Evolutionary conservation across 2,329 filamentous ascomycete genomes (phyloP).

Genomic region (Botrytis fragariae): DNA sequence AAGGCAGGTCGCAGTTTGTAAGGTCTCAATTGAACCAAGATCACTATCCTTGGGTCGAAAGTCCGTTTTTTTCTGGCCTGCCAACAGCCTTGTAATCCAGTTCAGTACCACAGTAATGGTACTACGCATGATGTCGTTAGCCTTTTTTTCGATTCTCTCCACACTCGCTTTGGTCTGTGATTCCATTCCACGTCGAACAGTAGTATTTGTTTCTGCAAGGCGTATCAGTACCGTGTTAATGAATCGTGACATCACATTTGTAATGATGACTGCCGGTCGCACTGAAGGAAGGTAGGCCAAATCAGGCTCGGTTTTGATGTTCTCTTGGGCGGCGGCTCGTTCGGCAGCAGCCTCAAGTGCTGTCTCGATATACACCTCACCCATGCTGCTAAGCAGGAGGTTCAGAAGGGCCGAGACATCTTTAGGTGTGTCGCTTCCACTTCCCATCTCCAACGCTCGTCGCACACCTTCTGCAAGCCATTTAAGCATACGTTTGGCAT

Average conservation of each 20-base stretch:
- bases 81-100: slow-evolving; percentile 62
- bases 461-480: slow-evolving; percentile 96
- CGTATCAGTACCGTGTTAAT: slow-evolving; percentile 88
- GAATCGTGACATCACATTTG: slow-evolving; percentile 90
- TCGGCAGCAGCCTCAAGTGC: slow-evolving; percentile 69
- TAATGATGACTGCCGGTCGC: slow-evolving; percentile 79
- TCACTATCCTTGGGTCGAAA: slow-evolving; percentile 67
- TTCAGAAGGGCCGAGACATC: slow-evolving; percentile 84
- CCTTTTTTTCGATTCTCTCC: slow-evolving; percentile 64
- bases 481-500: slow-evolving; percentile 95
- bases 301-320: slow-evolving; percentile 79
- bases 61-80: slow-evolving; percentile 67
- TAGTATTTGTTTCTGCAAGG: slow-evolving; percentile 84
- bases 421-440: slow-evolving; percentile 84
- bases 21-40: slow-evolving; percentile 63
- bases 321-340: slow-evolving; percentile 72
- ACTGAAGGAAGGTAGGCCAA: slow-evolving; percentile 77
- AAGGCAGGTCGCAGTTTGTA: slow-evolving; percentile 84
- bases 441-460: slow-evolving; percentile 84
- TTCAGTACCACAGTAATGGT: slow-evolving; percentile 63
- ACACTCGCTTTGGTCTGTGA: slow-evolving; percentile 59
- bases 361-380: slow-evolving; percentile 73
- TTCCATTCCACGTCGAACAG: slow-evolving; percentile 72
- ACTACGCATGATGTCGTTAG: slow-evolving; percentile 65
- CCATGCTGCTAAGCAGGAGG: slow-evolving; percentile 82